These are phyloP conservation scores for Eimeria necatrix DNA, from an alignment of 169 alveolate species.

Conservation along the genomic window DNA sequence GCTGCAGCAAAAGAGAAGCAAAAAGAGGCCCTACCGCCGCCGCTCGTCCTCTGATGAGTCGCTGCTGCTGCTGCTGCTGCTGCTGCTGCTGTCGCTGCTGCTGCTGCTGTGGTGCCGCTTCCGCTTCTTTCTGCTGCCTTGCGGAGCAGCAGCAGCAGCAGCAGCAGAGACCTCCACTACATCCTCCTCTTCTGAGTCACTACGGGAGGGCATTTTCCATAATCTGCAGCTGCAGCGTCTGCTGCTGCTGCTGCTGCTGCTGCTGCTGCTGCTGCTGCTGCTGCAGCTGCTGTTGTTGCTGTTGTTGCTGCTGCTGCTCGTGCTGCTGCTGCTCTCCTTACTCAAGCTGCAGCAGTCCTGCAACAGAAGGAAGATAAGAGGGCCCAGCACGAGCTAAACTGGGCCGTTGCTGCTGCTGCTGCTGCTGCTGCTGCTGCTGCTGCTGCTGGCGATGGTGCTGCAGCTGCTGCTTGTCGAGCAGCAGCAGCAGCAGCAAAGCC, in stretches of 20 bases:
- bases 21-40: background rate
- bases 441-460: background rate
- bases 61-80: slow-evolving; percentile 21
- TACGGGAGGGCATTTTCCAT: background rate
- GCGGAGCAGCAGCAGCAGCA: background rate
- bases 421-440: background rate
- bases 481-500: too few species aligned
- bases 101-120: background rate
- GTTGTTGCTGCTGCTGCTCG: background rate
- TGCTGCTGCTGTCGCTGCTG: background rate
- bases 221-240: background rate
- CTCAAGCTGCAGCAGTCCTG: background rate
- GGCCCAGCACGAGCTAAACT: too few species aligned
- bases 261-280: slow-evolving; percentile 37
- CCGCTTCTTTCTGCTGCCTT: background rate
- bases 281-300: background rate
- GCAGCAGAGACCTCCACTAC: background rate
- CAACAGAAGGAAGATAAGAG: too few species aligned
- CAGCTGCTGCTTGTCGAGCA: too few species aligned
- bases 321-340: background rate
- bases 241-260: slow-evolving; percentile 16
- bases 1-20: background rate
- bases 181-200: background rate
- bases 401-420: background rate
- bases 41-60: background rate